A percentile compares a stretch with the other conserved stretches of the same genome.
phyloP scores from a whole-genome alignment of 1,139 yeast species.

The Yamadazyma atmosphaerica region DNA sequence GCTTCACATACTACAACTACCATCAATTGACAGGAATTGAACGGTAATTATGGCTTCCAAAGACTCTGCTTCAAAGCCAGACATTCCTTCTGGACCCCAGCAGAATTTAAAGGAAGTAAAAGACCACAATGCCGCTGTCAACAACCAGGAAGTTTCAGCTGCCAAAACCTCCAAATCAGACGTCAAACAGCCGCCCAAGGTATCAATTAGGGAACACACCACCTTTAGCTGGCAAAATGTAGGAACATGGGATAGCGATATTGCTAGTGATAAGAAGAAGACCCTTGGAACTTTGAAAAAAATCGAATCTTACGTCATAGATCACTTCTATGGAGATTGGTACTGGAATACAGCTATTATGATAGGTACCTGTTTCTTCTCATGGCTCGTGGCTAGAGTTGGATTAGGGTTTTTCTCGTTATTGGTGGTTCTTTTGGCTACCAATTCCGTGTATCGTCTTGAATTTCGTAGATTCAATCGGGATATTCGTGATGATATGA shows the following conservation, averaged over 20 bases:
- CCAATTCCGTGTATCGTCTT: slow-evolving; percentile 65
- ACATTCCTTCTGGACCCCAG: slow-evolving; percentile 15
- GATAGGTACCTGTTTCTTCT: slow-evolving; percentile 69
- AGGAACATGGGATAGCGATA: slow-evolving; percentile 39
- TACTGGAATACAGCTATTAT: slow-evolving; percentile 66
- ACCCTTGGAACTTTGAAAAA: slow-evolving; percentile 26
- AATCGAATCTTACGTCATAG: slow-evolving; percentile 61
- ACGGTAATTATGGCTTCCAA: not conserved
- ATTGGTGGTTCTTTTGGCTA: slow-evolving; percentile 55
- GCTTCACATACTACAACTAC: too few relatives aligned
- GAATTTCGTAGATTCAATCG: slow-evolving; percentile 75
- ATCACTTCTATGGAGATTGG: slow-evolving; percentile 70
- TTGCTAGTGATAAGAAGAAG: slow-evolving; percentile 24
- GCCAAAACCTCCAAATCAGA: not conserved
- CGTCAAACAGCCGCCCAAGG: slow-evolving; percentile 7
- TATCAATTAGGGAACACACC: slow-evolving; percentile 28
- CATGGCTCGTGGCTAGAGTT: slow-evolving; percentile 60
- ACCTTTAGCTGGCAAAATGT: slow-evolving; percentile 45
- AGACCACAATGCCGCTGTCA: slow-evolving; percentile 26
- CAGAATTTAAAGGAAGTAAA: slow-evolving; percentile 33
- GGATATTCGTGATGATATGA: slow-evolving; percentile 71
- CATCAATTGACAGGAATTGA: not conserved
- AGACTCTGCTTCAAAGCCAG: slow-evolving; percentile 1
- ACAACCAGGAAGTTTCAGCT: not conserved
- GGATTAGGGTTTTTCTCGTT: slow-evolving; percentile 62